These are phyloP conservation scores for Usnea hakonensis DNA, from an alignment of 495 filamentous ascomycete genomes.

Conservation along the genomic window DNA sequence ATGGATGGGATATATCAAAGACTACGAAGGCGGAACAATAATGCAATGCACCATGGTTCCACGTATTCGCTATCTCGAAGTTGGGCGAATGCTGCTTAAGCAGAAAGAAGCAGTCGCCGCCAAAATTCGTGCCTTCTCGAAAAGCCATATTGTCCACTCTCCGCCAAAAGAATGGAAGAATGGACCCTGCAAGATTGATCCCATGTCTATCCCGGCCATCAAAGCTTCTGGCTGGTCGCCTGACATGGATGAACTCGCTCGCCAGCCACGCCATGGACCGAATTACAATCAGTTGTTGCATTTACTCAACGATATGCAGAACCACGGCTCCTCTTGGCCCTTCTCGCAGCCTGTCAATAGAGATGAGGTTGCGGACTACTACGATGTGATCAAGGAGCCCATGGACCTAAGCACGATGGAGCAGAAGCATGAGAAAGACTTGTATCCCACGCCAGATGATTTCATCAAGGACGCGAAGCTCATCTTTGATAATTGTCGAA, in stretches of 20 bases:
- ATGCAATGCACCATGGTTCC: constrained; percentile 99
- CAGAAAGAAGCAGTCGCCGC: constrained; percentile 91
- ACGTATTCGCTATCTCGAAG: constrained; percentile 86
- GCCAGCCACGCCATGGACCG: constrained; percentile 93
- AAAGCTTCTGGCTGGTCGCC: constrained; percentile 88
- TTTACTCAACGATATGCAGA: constrained; percentile 91
- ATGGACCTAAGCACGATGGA: constrained; percentile 99
- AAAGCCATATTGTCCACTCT: constrained; percentile 77
- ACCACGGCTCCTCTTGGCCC: constrained; percentile 85
- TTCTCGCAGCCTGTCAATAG: constrained; percentile 90
- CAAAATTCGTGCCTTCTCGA: constrained; percentile 88
- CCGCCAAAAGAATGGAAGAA: constrained; percentile 82
- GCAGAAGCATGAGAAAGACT: constrained; percentile 85
- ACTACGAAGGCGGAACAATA: constrained; percentile 97
- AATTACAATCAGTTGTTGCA: constrained; percentile 91
- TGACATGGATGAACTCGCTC: constrained; percentile 94
- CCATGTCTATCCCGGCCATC: constrained; percentile 73
- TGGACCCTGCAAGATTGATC: constrained; percentile 62
- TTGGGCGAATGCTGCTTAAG: constrained; percentile 90
- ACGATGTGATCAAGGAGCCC: constrained; percentile 94
- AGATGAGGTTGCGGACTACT: constrained; percentile 95
- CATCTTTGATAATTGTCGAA: constrained; percentile 89
- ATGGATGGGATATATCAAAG: constrained; percentile 99
- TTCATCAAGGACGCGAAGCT: constrained; percentile 87
- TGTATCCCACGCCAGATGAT: constrained; percentile 84